A percentile compares a stretch with the other conserved stretches of the same genome.
Conservation (phyloP, 495 filamentous ascomycete species). For the Penicillium bovifimosum region DNA sequence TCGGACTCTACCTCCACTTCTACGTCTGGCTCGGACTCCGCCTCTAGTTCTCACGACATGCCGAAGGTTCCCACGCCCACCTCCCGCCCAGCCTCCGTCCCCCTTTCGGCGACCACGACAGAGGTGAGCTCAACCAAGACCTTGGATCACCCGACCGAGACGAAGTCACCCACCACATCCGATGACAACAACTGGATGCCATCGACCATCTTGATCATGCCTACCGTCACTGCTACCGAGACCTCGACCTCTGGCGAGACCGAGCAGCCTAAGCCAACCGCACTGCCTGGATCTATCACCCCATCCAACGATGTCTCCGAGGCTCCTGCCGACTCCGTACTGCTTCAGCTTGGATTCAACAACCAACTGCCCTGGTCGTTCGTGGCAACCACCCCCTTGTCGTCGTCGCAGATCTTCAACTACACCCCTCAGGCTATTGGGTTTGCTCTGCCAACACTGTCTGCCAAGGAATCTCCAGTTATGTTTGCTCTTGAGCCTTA, state of each 20-base stretch:
- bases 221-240: constrained; percentile 22
- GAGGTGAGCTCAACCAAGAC: constrained; percentile 17
- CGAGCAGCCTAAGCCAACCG: constrained; percentile 39
- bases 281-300: constrained; percentile 68
- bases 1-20: constrained; percentile 7
- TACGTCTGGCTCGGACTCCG: constrained; percentile 5
- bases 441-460: constrained; percentile 53
- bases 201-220: constrained; percentile 23
- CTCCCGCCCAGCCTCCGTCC: constrained; percentile 16
- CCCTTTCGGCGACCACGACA: constrained; percentile 1
- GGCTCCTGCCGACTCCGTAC: constrained; percentile 54
- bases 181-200: constrained; percentile 25
- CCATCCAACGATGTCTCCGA: constrained; percentile 51
- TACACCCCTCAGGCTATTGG: constrained; percentile 70
- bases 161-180: constrained; percentile 10
- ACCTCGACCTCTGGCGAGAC: constrained; percentile 31
- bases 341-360: constrained; percentile 83
- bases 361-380: constrained; percentile 76
- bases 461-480: constrained; percentile 39
- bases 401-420: constrained; percentile 81
- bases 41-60: constrained; percentile 3
- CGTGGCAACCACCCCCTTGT: constrained; percentile 61
- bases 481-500: constrained; percentile 74
- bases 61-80: constrained; percentile 14
- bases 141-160: constrained; percentile 15